A percentile compares a stretch with the other conserved stretches of the same genome.
Evolutionary conservation across 116 monocot genomes (phyloP).

Genomic region (Dioscorea cayenensis): DNA sequence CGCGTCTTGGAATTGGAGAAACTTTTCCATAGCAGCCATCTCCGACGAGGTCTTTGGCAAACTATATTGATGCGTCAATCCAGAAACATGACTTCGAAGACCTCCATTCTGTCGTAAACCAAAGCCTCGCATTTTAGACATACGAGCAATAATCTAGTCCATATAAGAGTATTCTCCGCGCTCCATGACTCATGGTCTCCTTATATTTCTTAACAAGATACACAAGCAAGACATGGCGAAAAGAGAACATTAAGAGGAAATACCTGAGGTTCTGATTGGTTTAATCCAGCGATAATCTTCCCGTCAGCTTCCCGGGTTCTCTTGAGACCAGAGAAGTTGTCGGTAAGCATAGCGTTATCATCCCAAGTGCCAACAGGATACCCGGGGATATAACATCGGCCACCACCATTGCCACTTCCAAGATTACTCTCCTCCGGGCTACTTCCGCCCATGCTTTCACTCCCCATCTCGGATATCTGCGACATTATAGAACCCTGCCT

Average conservation of each 20-base stretch:
- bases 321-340: slow-evolving; percentile 37
- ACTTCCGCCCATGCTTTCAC: slow-evolving; percentile 39
- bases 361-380: slow-evolving; percentile 67
- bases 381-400: slow-evolving; percentile 38
- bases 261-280: slow-evolving; percentile 48
- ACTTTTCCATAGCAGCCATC: slow-evolving; percentile 60
- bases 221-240: background rate
- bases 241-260: background rate
- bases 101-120: slow-evolving; percentile 37
- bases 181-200: too few relatives aligned
- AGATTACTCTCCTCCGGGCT: slow-evolving; percentile 31
- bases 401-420: slow-evolving; percentile 14
- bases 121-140: background rate
- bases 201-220: too few relatives aligned
- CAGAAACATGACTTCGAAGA: slow-evolving; percentile 21
- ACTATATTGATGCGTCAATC: slow-evolving; percentile 58
- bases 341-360: slow-evolving; percentile 44
- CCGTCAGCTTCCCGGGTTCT: slow-evolving; percentile 31
- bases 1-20: slow-evolving; percentile 88
- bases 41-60: slow-evolving; percentile 59
- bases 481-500: slow-evolving; percentile 75
- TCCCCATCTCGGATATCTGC: slow-evolving; percentile 74
- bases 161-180: too few relatives aligned
- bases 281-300: slow-evolving; percentile 6
- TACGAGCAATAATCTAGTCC: background rate